These are phyloP conservation scores for Elsinoe ampelina DNA, from an alignment of 2,329 filamentous ascomycete species.

Conservation along the genomic window DNA sequence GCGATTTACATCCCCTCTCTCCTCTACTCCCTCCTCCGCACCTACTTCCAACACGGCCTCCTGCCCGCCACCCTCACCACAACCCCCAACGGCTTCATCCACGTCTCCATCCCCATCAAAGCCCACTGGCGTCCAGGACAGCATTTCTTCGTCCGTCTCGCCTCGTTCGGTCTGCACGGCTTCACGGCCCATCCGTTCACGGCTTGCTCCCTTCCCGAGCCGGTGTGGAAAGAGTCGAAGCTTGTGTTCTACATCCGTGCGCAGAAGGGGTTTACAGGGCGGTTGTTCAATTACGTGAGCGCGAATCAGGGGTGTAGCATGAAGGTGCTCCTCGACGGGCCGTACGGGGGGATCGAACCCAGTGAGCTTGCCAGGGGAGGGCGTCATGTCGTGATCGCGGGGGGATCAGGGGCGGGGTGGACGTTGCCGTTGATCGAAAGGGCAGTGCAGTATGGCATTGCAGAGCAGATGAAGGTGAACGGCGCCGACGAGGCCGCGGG, in stretches of 20 bases:
- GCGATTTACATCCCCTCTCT: constrained; percentile 22
- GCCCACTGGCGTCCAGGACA: constrained; percentile 55
- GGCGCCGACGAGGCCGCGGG: too few species aligned
- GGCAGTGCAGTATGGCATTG: constrained; percentile 12
- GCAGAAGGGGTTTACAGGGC: constrained; percentile 41
- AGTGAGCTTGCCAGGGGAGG: constrained; percentile 34
- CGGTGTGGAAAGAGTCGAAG: constrained; percentile 28
- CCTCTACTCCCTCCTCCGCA: constrained; percentile 32
- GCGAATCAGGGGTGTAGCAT: constrained; percentile 31
- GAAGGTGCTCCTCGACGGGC: constrained; percentile 47
- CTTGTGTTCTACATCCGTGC: constrained; percentile 47
- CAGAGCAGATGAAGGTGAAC: constrained; percentile 22
- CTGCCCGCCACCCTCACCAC: constrained; percentile 22
- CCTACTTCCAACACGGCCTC: constrained; percentile 11
- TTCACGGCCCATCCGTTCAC: constrained; percentile 58
- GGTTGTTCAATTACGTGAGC: constrained; percentile 34
- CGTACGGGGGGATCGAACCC: constrained; percentile 45
- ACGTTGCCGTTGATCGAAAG: constrained; percentile 40
- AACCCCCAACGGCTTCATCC: constrained; percentile 46
- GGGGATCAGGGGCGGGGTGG: constrained; percentile 49
- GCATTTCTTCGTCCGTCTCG: constrained; percentile 46
- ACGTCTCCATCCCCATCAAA: constrained; percentile 46
- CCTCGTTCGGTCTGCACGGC: constrained; percentile 46
- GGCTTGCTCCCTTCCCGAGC: constrained; percentile 44
- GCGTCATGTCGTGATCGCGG: constrained; percentile 41